Percentiles rank a stretch among this genome's conserved stretches.
These are phyloP conservation scores for Plasmodium reichenowi DNA, from an alignment of 169 alveolate species.

Conservation along the genomic window DNA sequence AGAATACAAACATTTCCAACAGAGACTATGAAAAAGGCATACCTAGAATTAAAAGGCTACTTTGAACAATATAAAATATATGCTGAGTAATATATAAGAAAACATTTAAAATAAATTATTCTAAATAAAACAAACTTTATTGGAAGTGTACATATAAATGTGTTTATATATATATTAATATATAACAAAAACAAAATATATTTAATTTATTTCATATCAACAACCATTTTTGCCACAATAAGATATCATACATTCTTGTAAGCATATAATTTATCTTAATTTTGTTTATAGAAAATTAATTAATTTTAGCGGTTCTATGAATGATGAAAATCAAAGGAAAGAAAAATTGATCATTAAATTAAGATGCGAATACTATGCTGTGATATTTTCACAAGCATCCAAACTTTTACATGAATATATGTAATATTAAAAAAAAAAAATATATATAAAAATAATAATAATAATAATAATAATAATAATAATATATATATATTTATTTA, in stretches of 20 bases:
- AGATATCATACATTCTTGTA: too few relatives aligned
- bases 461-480: not conserved
- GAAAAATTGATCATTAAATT: constrained; percentile 63
- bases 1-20: constrained; percentile 72
- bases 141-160: too few relatives aligned
- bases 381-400: constrained; percentile 67
- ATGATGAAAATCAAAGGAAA: constrained; percentile 75
- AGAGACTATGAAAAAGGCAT: constrained; percentile 74
- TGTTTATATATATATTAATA: too few relatives aligned
- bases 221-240: too few relatives aligned
- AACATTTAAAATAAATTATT: too few relatives aligned
- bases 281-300: constrained; percentile 50
- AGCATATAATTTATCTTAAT: too few relatives aligned
- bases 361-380: constrained; percentile 77
- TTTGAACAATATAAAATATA: constrained; percentile 76
- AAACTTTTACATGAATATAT: constrained; percentile 74
- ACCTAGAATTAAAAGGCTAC: constrained; percentile 72
- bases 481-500: not conserved
- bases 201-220: too few relatives aligned
- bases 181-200: too few relatives aligned
- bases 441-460: too few relatives aligned
- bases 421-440: constrained; percentile 30
- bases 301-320: constrained; percentile 72
- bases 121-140: too few relatives aligned
- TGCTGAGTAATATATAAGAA: constrained; percentile 53